Base-by-base conservation (phyloP, 768 basidiomycete genomes). In the Amanita rubescens region DNA sequence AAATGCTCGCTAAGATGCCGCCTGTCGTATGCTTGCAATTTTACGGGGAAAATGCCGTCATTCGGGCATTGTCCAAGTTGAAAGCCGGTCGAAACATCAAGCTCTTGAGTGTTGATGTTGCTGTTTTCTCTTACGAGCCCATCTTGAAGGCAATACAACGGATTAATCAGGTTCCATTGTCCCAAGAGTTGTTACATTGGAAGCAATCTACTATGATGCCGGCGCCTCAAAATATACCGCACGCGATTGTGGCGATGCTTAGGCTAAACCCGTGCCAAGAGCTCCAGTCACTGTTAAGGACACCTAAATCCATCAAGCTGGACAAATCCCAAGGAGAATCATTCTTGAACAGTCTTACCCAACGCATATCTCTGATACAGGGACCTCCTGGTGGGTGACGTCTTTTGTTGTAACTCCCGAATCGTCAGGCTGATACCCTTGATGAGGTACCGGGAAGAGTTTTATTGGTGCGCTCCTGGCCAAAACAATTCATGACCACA, bases 391-490 rank as follows among this genome's bases (percentile, higher is more conserved):
- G 85, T 84, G 64, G 19, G 73, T 63, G 9, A 3, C 8, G 20
- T 44, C 30, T 12, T 22, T 34, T 7, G 37, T 56, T 39, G 20
- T 22, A 25, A n/a, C n/a, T n/a, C n/a, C n/a, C n/a, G n/a, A n/a
- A 10, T 11, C 22, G 37, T 22, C n/a, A 48, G 24, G 53, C 25
- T 51, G 8, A 41, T 39, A 7, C 46, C 30, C 15, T 45, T 24
- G 19, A 20, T 22, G 25, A 86, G 86, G 85, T 1, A 88, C 85
- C 0, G 86, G 85, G 1, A 88, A 88, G 54, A 85, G 84, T 0
- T 85, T 85, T 60, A 80, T 87, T 20, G 85, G 86, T 0, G 82
- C 82, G 0, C 69, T 87, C 1, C 65, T 87, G 0, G 83, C 82
- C 0, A 87, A 85, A 58, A 67, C 75, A 3, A 64, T 85, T 3